phyloP scores from a whole-genome alignment of 2,329 filamentous ascomycete genomes.

The Fonsecaea pedrosoi region DNA sequence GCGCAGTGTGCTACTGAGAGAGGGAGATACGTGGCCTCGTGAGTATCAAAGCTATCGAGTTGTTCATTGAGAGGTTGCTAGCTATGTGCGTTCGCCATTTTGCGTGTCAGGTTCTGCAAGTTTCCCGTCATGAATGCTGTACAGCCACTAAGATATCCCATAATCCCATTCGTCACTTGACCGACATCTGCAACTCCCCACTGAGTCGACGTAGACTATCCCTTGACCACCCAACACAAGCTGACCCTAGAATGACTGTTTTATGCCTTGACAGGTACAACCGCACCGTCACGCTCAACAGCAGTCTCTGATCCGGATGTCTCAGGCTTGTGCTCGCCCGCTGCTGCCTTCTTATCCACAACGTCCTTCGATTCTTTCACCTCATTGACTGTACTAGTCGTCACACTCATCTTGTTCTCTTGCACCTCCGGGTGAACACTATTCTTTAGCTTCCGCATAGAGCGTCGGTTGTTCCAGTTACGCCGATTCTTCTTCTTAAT shows the following conservation, averaged over 20 bases:
- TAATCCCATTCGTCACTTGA: neutral
- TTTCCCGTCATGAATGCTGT: neutral
- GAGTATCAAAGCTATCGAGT: neutral
- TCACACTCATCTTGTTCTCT: slow-evolving; percentile 2
- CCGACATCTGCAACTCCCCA: neutral
- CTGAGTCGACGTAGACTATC: neutral
- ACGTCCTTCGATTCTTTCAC: neutral
- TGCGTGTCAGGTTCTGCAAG: slow-evolving; percentile 1
- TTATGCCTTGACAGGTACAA: slow-evolving; percentile 7
- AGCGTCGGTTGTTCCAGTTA: slow-evolving; percentile 7
- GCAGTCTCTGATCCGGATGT: slow-evolving; percentile 6
- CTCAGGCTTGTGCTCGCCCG: slow-evolving; percentile 4
- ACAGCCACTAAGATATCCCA: slow-evolving; percentile 11
- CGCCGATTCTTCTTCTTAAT: slow-evolving; percentile 16
- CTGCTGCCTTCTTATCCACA: neutral
- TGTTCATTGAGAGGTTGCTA: neutral
- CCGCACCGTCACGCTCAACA: neutral
- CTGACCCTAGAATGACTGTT: neutral
- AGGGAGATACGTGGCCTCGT: neutral
- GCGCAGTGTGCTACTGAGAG: neutral
- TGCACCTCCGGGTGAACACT: neutral
- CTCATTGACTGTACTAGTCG: neutral
- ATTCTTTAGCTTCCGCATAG: slow-evolving; percentile 3
- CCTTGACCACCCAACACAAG: neutral
- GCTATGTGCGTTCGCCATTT: neutral